Base-by-base conservation (phyloP, 2,329 filamentous ascomycete genomes). In the Nothophaeocryptopus gaeumannii region DNA sequence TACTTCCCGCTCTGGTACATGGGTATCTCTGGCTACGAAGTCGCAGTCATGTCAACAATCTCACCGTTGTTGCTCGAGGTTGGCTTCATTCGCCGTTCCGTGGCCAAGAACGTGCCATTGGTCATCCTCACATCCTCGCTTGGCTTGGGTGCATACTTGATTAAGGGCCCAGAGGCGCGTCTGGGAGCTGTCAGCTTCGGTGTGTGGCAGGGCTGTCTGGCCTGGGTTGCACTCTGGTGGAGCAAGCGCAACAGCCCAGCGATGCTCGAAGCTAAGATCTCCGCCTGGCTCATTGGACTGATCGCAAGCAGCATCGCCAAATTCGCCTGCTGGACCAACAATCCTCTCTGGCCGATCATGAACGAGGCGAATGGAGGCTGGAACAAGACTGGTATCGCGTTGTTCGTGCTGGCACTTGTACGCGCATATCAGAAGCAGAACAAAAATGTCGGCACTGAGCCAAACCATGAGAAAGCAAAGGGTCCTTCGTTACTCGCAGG, bases 1-100 rank as follows among this genome's bases (percentile, higher is more conserved):
- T 99, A 95, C 71, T 99, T 99, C 68, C 93, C 93, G 11, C 81
- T 99, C 9, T 99, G 93, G 93, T 84, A 96, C 69, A 99, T 99
- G 93, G 93, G 93, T 26, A 95, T 99, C 53, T 97, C 92, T 3
- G 93, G 93, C 55, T 99, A 93, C 66, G 93, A 99, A 72, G 86
- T 84, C 37, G 78, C 95, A 58, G 85, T 99, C 64, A 86, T 97
- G 83, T 82, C 80, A 42, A 92, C 89, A 3, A 70, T 92, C 44
- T 88, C 91, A 4, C 93, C 93, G 0, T 76, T 91, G 34, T 70
- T 97, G 14, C 82, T 99, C 37, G 83, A 78, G 15, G 85, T 90
- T 55, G 78, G 78, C 39, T 75, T 84, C 1, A 53, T 96, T 13
- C 85, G 89, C 52, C 80, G 79, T 34, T 68, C 88, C 12, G 78